Percentiles rank a stretch among this genome's conserved stretches.
Conservation (phyloP, 2,329 filamentous ascomycete genomes). For the Coleophoma eucalyptorum region DNA sequence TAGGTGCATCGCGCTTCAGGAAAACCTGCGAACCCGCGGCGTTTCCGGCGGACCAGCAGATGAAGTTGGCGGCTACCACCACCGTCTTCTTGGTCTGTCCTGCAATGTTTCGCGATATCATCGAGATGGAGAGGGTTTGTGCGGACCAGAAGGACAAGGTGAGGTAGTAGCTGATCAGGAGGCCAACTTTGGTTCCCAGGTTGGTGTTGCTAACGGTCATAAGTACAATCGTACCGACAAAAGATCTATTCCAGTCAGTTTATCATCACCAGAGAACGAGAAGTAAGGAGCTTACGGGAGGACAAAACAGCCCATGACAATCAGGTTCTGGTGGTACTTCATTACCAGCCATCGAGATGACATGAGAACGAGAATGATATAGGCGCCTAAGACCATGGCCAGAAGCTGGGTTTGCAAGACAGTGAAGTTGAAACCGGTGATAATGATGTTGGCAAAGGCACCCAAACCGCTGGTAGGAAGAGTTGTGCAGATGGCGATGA, state of each 20-base stretch:
- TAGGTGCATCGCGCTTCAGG: conserved; percentile 44
- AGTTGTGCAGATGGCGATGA: conserved; percentile 68
- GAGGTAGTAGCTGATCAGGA: conserved; percentile 73
- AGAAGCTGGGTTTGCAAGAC: conserved; percentile 67
- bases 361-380: conserved; percentile 69
- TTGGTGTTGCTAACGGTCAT: conserved; percentile 62
- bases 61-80: conserved; percentile 43
- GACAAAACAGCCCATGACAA: conserved; percentile 62
- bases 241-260: conserved; percentile 44
- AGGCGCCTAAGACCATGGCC: conserved; percentile 70
- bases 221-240: conserved; percentile 67
- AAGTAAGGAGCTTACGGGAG: conserved; percentile 48
- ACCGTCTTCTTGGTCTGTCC: conserved; percentile 50
- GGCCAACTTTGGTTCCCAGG: conserved; percentile 56
- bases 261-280: neutral
- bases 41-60: conserved; percentile 49
- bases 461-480: conserved; percentile 71
- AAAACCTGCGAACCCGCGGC: conserved; percentile 56
- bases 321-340: conserved; percentile 63
- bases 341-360: conserved; percentile 64
- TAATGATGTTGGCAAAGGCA: conserved; percentile 72
- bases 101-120: conserved; percentile 50
- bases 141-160: conserved; percentile 76
- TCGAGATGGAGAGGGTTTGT: conserved; percentile 61
- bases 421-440: conserved; percentile 63